Conservation (phyloP, 441 rosid species). For the Arabidopsis hybrid region DNA sequence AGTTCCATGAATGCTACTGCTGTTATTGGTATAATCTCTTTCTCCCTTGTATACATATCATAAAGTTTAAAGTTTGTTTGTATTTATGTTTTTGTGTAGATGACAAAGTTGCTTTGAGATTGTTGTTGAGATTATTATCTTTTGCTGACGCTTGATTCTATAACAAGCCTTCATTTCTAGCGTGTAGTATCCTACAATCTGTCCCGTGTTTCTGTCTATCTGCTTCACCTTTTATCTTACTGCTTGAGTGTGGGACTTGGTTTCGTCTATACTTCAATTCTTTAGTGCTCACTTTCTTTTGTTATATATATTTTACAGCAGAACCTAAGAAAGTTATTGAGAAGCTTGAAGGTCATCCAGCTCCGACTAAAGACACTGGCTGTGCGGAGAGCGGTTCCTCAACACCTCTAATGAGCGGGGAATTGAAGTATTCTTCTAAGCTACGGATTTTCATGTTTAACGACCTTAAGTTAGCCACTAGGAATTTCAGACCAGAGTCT, state of each 20-base stretch:
- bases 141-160: neutral
- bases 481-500: slow-evolving; percentile 74
- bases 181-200: neutral
- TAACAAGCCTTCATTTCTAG: neutral
- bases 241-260: neutral
- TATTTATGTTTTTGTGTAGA: neutral
- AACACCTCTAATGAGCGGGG: slow-evolving; percentile 61
- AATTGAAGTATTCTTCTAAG: slow-evolving; percentile 60
- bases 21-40: slow-evolving; percentile 41
- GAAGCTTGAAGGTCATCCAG: slow-evolving; percentile 58
- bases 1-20: slow-evolving; percentile 75
- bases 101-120: slow-evolving; percentile 16
- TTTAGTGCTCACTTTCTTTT: slow-evolving; percentile 16
- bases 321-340: slow-evolving; percentile 60
- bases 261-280: neutral
- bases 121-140: slow-evolving; percentile 1
- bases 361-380: slow-evolving; percentile 60
- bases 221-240: too few relatives aligned
- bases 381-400: slow-evolving; percentile 52
- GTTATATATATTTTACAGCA: slow-evolving; percentile 47
- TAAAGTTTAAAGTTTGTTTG: neutral
- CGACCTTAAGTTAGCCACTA: slow-evolving; percentile 64
- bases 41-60: neutral
- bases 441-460: slow-evolving; percentile 61
- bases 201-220: neutral